A percentile compares a stretch with the other conserved stretches of the same genome.
Evolutionary conservation across 2,329 filamentous ascomycete species (phyloP).

Genomic region (Dendrostoma leiphaemia): DNA sequence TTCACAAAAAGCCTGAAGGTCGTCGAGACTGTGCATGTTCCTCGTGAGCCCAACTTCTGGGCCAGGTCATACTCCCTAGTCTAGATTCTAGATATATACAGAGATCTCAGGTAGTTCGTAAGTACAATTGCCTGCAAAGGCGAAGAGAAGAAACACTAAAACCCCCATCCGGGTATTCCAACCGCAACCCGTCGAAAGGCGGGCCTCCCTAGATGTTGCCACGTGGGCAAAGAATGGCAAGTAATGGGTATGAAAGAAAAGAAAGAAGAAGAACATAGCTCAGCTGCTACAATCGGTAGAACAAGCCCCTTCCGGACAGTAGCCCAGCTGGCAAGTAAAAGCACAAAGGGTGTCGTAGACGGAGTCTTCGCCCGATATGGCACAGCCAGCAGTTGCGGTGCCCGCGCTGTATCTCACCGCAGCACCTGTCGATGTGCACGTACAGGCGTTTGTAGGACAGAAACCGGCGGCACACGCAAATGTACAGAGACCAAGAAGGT

Average conservation of each 20-base stretch:
- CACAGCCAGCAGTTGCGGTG: conserved; percentile 31
- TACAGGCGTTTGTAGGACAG: conserved; percentile 21
- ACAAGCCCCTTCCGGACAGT: conserved; percentile 36
- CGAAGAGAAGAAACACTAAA: no score
- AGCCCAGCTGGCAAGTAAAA: conserved; percentile 44
- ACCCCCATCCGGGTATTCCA: background rate
- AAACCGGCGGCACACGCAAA: conserved; percentile 22
- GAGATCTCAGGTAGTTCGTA: no score
- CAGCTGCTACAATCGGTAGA: conserved; percentile 20
- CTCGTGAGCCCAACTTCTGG: no score
- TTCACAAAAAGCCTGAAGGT: no score
- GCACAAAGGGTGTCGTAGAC: conserved; percentile 44
- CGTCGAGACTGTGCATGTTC: no score
- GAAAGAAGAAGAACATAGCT: background rate
- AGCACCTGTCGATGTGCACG: conserved; percentile 18
- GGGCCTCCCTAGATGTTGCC: background rate
- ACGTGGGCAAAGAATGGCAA: background rate
- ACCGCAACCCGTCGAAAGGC: no score
- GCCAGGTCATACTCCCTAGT: no score
- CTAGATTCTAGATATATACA: no score
- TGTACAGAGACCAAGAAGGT: conserved; percentile 20
- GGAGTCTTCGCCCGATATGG: conserved; percentile 30
- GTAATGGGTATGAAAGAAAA: background rate
- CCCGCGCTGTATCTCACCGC: conserved; percentile 19
- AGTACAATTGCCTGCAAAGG: no score